Evolutionary conservation across 179 eudicot species (phyloP), one percentile per base, ranked within the genome.

Genomic region (Silene noctiflora): DNA sequence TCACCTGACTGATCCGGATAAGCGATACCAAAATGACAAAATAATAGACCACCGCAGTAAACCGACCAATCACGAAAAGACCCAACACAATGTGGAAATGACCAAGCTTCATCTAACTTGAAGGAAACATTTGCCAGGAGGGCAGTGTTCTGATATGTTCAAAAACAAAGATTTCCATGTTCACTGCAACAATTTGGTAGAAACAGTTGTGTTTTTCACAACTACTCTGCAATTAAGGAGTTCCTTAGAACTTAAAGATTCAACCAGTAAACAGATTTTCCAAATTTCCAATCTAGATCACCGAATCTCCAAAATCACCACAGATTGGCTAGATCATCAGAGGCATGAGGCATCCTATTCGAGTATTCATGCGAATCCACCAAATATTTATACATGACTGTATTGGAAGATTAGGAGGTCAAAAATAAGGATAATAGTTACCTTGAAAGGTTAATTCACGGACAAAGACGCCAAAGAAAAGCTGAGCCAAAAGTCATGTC

Each of bases 361-460:
- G 6, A 33, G 35, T 33, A 33, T 33, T 33, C 1, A 33, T 33
- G 35, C 35, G 35, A 33, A 33, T 33, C 35, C 4, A 33, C 35
- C 35, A n/a, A 33, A 33, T 33, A 33, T 33, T 35, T 39, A 51
- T 81, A 73, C 74, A 76, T 65, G 21, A 64, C 60, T 73, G 64
- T 13, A 48, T 44, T 71, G 29, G 46, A 53, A 27, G 68, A 74
- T 48, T 69, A 65, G 60, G 55, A 61, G 25, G 22, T 42, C 75
- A 73, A 77, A 68, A 73, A 7, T 51, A 66, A 39, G 27, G 31
- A 24, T 55, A 29, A 3, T 71, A 69, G 22, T 53, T 69, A 75
- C 42, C 31, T 51, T 64, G 55, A 24, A 65, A 63, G 13, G 22
- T 33, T 63, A 63, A 63, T 12, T 63, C 25, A 25, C 67, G 19